phyloP scores from a whole-genome alignment of 768 basidiomycete species.

The Exsudoporus frostii region DNA sequence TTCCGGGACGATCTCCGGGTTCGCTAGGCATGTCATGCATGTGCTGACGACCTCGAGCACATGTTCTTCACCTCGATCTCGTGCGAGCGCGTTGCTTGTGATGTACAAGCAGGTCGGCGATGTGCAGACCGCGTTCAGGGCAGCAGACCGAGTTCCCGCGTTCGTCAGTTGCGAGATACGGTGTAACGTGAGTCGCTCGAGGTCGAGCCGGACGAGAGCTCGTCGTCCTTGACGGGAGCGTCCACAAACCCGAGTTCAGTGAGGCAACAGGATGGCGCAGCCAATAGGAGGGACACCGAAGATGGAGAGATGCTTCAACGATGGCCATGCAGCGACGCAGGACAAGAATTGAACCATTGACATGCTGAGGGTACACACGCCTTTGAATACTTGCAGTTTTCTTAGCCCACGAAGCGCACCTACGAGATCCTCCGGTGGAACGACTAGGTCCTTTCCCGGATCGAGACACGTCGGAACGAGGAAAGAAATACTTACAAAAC shows the following conservation, averaged over 20 bases:
- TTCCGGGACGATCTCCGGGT: neutral
- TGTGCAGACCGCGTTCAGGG: neutral
- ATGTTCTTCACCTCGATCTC: neutral
- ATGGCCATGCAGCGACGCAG: conserved; percentile 8
- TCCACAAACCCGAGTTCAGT: neutral
- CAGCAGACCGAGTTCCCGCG: neutral
- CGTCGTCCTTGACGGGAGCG: conserved; percentile 6
- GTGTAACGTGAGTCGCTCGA: conserved; percentile 4
- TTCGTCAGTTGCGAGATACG: neutral
- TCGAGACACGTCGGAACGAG: conserved; percentile 2
- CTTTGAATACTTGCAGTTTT: neutral
- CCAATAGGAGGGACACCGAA: neutral
- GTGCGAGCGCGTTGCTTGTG: neutral
- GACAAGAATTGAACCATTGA: neutral
- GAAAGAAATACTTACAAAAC: conserved; percentile 2
- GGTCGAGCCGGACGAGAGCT: conserved; percentile 5
- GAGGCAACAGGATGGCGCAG: neutral
- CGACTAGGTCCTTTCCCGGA: neutral
- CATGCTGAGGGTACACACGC: neutral
- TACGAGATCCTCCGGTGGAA: neutral
- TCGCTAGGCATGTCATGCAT: conserved; percentile 1
- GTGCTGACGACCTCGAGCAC: conserved; percentile 6
- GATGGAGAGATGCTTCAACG: conserved; percentile 6
- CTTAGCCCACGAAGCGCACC: neutral
- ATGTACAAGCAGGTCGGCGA: conserved; percentile 1